Conservation (phyloP, 2,329 filamentous ascomycete species). For the Pseudocercospora eumusae region DNA sequence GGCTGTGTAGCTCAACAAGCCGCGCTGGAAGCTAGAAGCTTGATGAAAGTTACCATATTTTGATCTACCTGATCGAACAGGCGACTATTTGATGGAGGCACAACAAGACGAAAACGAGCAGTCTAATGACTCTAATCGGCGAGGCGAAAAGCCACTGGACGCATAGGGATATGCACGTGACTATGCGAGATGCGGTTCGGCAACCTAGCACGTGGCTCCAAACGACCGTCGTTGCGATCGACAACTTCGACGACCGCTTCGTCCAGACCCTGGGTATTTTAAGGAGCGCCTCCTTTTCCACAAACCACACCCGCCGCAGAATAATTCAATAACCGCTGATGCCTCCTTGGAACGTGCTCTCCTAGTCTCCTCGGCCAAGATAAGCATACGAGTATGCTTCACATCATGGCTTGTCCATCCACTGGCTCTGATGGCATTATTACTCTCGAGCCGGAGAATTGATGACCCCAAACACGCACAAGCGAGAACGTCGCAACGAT, state of each 20-base stretch:
- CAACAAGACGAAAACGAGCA: too few relatives aligned
- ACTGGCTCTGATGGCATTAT: not conserved
- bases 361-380: not conserved
- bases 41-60: too few relatives aligned
- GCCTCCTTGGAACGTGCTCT: not conserved
- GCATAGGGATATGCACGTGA: too few relatives aligned
- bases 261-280: not conserved
- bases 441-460: not conserved
- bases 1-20: too few relatives aligned
- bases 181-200: too few relatives aligned
- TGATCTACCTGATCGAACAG: too few relatives aligned
- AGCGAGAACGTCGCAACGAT: not conserved
- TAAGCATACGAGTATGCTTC: conserved; percentile 5
- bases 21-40: too few relatives aligned
- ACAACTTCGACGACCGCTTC: not conserved
- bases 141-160: too few relatives aligned
- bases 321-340: too few relatives aligned
- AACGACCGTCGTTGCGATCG: not conserved
- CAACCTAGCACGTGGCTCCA: not conserved
- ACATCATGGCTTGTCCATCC: not conserved
- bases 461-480: not conserved
- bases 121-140: too few relatives aligned
- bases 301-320: not conserved
- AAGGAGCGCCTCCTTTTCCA: conserved; percentile 2
- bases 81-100: too few relatives aligned